Evolutionary conservation across 768 basidiomycete species (phyloP), one percentile per base, ranked within the genome.

Genomic region (Lepiota brunneoincarnata): DNA sequence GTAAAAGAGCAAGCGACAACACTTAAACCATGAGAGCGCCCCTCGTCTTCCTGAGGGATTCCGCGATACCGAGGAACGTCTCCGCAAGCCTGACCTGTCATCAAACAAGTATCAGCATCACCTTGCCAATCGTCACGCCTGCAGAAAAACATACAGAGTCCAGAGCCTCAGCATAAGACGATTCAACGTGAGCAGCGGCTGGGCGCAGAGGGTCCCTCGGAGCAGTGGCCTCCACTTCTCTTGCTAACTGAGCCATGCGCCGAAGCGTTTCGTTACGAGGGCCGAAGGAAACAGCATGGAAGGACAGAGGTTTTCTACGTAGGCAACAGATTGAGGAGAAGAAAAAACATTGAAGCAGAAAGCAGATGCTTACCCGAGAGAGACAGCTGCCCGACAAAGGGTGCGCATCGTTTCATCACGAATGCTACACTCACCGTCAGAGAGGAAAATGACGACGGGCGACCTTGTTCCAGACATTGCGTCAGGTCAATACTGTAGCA

Each of bases 261-360:
- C 71, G 70, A 20, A 86, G 65, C 39, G 26, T 34, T n/a, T 54
- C 38, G 26, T 54, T 54, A 18, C 38, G 60, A 1, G 67, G 66
- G 3, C 81, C 84, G 38, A 86, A 85, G 0, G 78, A 74, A n/a
- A 86, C 78, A 0, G 82, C 63, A 41, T 85, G 83, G 60, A 85
- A 79, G 0, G 82, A 81, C 1, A 82, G 66, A 0, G 81, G 66
- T 67, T 80, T 79, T 11, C 83, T 84, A 31, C 39, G 18, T 14
- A n/a, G n/a, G n/a, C 45, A 38, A 47, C 6, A 23, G 42, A 24
- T 23, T 21, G 2, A 20, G 39, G 15, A 56, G 46, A 3, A 6
- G 9, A 21, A 10, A 23, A 11, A 34, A 47, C 6, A 11, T 18
- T 12, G 26, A 34, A 6, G 24, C 9, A 4, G 31, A 9, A 14